phyloP scores from a whole-genome alignment of 805 yeast genomes.

The Teunomyces funiuensis region DNA sequence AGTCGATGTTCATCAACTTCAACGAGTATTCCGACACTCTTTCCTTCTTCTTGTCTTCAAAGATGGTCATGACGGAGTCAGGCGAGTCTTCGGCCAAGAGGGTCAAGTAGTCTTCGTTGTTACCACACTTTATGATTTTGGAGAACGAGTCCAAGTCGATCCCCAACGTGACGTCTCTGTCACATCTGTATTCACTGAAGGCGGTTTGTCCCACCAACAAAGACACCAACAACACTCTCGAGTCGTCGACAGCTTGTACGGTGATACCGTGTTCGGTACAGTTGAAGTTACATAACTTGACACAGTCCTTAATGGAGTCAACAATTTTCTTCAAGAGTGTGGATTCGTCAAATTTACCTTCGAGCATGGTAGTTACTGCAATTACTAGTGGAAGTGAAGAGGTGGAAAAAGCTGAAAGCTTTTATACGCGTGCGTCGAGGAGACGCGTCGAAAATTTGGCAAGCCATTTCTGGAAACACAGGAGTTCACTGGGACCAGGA shows the following conservation, averaged over 20 bases:
- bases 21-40: slow-evolving; percentile 88
- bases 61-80: slow-evolving; percentile 75
- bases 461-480: too few relatives aligned
- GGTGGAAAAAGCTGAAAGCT: background rate
- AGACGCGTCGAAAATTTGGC: background rate
- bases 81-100: slow-evolving; percentile 79
- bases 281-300: slow-evolving; percentile 92
- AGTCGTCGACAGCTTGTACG: slow-evolving; percentile 96
- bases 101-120: slow-evolving; percentile 83
- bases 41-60: slow-evolving; percentile 89
- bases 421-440: slow-evolving; percentile 1
- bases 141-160: slow-evolving; percentile 83
- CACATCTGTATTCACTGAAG: slow-evolving; percentile 91
- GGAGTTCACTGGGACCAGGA: background rate
- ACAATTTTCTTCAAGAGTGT: slow-evolving; percentile 86
- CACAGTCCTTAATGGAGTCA: slow-evolving; percentile 93
- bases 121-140: slow-evolving; percentile 88
- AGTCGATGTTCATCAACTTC: slow-evolving; percentile 94
- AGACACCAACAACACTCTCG: slow-evolving; percentile 90
- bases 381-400: background rate
- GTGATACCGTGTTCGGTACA: slow-evolving; percentile 94
- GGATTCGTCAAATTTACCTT: slow-evolving; percentile 95
- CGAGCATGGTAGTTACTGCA: slow-evolving; percentile 63
- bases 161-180: slow-evolving; percentile 88
- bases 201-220: slow-evolving; percentile 85